Percentiles rank a stretch among this genome's conserved stretches.
These are phyloP conservation scores for Trichophyton rubrum DNA, from an alignment of 2,329 filamentous ascomycete species.

Conservation along the genomic window DNA sequence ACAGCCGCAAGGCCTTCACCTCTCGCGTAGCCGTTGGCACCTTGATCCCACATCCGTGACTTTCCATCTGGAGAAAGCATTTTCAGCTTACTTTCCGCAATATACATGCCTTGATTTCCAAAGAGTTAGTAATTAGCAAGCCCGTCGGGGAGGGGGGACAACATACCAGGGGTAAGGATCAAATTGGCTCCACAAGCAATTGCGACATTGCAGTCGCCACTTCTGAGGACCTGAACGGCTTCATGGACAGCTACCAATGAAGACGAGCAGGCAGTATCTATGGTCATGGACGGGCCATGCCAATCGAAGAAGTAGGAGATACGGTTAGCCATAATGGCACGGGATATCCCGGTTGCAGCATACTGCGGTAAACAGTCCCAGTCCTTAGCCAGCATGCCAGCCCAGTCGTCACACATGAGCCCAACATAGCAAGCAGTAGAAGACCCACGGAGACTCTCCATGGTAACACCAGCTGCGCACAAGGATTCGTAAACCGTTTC, in stretches of 20 bases:
- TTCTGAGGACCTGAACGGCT: constrained; percentile 5
- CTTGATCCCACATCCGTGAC: constrained; percentile 22
- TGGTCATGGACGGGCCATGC: neutral
- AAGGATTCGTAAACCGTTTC: constrained; percentile 21
- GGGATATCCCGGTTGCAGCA: constrained; percentile 19
- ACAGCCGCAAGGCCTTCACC: constrained; percentile 27
- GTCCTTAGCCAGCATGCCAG: constrained; percentile 16
- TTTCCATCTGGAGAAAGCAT: constrained; percentile 26
- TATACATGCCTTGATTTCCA: neutral
- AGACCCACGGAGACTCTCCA: constrained; percentile 21
- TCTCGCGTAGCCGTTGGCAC: constrained; percentile 25
- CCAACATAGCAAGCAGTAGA: constrained; percentile 25
- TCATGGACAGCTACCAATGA: constrained; percentile 7
- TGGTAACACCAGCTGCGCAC: constrained; percentile 17
- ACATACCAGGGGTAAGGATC: neutral
- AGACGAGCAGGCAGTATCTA: neutral
- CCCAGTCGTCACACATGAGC: constrained; percentile 22
- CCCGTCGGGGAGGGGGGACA: neutral
- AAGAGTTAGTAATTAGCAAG: neutral
- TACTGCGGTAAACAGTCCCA: constrained; percentile 14
- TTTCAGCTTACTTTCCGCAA: constrained; percentile 23
- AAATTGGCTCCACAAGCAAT: neutral
- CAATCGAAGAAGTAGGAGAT: constrained; percentile 32
- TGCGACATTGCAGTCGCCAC: constrained; percentile 13
- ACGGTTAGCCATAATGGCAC: constrained; percentile 30